phyloP scores from a whole-genome alignment of 2,329 filamentous ascomycete genomes.

The Epichloe amarillans region DNA sequence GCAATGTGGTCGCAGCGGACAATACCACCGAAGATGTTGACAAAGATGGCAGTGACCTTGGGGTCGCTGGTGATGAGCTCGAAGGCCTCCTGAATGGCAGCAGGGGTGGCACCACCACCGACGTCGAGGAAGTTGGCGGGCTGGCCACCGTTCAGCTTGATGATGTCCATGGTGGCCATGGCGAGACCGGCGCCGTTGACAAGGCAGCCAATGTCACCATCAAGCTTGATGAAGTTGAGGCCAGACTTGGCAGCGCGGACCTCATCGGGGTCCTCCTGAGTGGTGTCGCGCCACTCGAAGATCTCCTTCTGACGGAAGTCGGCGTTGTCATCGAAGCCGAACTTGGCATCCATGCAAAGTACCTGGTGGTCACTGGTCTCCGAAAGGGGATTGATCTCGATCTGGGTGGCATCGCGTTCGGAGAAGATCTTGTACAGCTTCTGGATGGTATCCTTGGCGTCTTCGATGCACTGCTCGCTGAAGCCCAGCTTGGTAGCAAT shows the following conservation, averaged over 20 bases:
- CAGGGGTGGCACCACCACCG: slow-evolving; percentile 89
- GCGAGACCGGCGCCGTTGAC: slow-evolving; percentile 98
- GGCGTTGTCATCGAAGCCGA: slow-evolving; percentile 97
- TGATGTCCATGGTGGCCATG: slow-evolving; percentile 99
- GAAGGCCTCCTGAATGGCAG: slow-evolving; percentile 94
- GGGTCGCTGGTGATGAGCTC: slow-evolving; percentile 97
- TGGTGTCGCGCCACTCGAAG: slow-evolving; percentile 84
- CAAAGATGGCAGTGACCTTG: slow-evolving; percentile 97
- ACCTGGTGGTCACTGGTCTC: slow-evolving; percentile 98
- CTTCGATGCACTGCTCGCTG: slow-evolving; percentile 92
- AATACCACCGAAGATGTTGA: slow-evolving; percentile 99
- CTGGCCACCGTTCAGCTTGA: slow-evolving; percentile 94
- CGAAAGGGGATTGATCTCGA: slow-evolving; percentile 98
- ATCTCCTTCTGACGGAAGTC: slow-evolving; percentile 96
- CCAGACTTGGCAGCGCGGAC: slow-evolving; percentile 89
- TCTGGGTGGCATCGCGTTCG: slow-evolving; percentile 97
- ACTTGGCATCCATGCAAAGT: slow-evolving; percentile 98
- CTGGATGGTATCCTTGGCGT: slow-evolving; percentile 92
- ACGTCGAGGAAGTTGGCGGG: slow-evolving; percentile 99
- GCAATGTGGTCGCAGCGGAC: slow-evolving; percentile 97
- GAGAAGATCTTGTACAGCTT: slow-evolving; percentile 98
- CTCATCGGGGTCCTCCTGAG: slow-evolving; percentile 94
- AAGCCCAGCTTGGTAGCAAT: slow-evolving; percentile 91
- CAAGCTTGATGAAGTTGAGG: slow-evolving; percentile 99
- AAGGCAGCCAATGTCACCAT: slow-evolving; percentile 96